A percentile compares a stretch with the other conserved stretches of the same genome.
Conservation (phyloP, 495 filamentous ascomycete genomes). For the Tuber brumale region DNA sequence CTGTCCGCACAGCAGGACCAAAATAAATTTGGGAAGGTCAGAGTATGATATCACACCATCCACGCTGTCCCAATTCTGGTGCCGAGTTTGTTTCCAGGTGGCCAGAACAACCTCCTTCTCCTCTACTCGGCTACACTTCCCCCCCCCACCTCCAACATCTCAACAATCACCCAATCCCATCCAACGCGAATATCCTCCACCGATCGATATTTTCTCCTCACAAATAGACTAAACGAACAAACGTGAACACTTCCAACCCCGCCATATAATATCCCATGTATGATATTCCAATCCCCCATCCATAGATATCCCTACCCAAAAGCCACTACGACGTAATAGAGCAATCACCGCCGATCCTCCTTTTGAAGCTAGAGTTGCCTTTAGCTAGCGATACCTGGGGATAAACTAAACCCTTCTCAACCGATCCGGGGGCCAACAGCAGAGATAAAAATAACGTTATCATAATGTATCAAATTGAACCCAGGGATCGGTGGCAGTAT, state of each 20-base stretch:
- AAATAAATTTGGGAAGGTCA: not conserved
- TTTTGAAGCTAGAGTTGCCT: not conserved
- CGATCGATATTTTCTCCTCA: no score
- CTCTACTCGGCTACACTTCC: not conserved
- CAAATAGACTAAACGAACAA: not conserved
- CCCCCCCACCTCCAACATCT: not conserved
- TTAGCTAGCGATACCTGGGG: not conserved
- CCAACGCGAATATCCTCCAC: no score
- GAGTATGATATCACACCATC: not conserved
- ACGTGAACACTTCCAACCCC: not conserved
- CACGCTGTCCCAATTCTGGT: not conserved
- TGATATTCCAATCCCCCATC: not conserved
- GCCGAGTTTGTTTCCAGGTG: not conserved
- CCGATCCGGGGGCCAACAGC: not conserved
- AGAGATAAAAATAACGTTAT: not conserved
- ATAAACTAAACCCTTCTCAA: not conserved
- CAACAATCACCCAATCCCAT: not conserved
- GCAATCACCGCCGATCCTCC: not conserved
- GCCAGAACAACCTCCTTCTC: not conserved
- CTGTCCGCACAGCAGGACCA: not conserved
- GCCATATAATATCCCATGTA: not conserved
- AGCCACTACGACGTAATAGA: not conserved
- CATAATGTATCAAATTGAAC: not conserved
- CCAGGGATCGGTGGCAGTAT: not conserved
- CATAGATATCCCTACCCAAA: not conserved